Conservation (phyloP, 2,329 filamentous ascomycete species). For the Balansia obtecta region DNA sequence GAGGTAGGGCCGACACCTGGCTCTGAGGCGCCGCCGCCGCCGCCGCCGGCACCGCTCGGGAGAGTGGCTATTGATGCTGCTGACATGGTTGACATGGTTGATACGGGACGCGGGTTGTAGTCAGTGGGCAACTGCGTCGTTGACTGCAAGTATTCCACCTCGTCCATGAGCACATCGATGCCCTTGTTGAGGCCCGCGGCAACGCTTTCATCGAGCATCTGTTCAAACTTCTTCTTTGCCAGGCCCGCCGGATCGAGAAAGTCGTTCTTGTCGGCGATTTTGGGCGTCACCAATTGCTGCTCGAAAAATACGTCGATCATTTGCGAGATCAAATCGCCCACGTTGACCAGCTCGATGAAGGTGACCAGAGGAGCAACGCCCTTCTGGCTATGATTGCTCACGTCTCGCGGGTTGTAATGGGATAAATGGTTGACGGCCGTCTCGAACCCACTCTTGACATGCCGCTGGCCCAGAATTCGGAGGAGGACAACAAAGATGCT, state of each 20-base stretch:
- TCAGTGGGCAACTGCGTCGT: constrained; percentile 78
- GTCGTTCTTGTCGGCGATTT: constrained; percentile 83
- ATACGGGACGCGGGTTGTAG: constrained; percentile 58
- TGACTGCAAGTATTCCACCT: constrained; percentile 89
- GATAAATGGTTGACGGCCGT: constrained; percentile 85
- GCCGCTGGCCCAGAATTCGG: constrained; percentile 70
- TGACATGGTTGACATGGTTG: constrained; percentile 9
- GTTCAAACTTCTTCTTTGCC: constrained; percentile 97
- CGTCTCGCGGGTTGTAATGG: constrained; percentile 79
- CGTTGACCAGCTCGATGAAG: constrained; percentile 94
- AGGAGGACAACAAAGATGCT: constrained; percentile 78
- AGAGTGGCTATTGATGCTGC: constrained; percentile 8
- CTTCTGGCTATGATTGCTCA: constrained; percentile 54
- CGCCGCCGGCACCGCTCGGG: constrained; percentile 15
- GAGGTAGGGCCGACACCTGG: constrained; percentile 54
- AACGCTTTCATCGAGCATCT: constrained; percentile 95
- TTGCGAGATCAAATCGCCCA: constrained; percentile 93
- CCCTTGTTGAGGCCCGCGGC: constrained; percentile 93
- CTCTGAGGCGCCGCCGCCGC: constrained; percentile 21
- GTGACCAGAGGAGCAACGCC: constrained; percentile 86
- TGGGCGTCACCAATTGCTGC: constrained; percentile 74
- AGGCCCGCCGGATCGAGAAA: constrained; percentile 85
- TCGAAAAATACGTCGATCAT: constrained; percentile 99
- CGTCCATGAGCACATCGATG: constrained; percentile 96
- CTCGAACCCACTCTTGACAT: constrained; percentile 88